A percentile compares a stretch with the other conserved stretches of the same genome.
Evolutionary conservation across 2,329 filamentous ascomycete species (phyloP).

Genomic region (Cercospora zeina): DNA sequence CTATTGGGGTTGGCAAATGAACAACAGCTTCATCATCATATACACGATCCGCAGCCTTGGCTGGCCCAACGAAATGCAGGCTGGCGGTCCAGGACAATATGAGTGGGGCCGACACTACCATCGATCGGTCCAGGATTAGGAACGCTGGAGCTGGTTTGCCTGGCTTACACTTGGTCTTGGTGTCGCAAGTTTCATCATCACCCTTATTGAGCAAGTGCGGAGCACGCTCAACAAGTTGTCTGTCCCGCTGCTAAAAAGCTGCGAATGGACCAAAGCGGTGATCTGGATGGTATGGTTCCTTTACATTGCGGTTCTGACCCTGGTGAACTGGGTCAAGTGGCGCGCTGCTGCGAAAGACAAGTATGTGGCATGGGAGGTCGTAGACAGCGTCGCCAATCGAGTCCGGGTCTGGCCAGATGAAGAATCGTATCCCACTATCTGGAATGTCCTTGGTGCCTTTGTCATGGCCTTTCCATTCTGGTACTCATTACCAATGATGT

Average conservation of each 20-base stretch:
- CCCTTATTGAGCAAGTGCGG: conserved; percentile 8
- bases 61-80: conserved; percentile 9
- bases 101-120: conserved; percentile 10
- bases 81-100: conserved; percentile 10
- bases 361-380: conserved; percentile 1
- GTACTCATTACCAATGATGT: conserved; percentile 12
- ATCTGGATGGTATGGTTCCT: conserved; percentile 10
- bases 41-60: conserved; percentile 1
- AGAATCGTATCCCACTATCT: neutral
- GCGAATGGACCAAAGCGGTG: conserved; percentile 13
- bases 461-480: conserved; percentile 5
- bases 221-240: conserved; percentile 11
- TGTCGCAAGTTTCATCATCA: conserved; percentile 8
- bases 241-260: conserved; percentile 2
- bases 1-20: conserved; percentile 13
- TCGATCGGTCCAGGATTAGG: conserved; percentile 1
- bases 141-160: conserved; percentile 8
- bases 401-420: conserved; percentile 13
- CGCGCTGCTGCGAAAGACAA: neutral
- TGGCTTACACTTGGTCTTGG: conserved; percentile 8
- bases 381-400: neutral
- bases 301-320: conserved; percentile 1
- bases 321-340: neutral
- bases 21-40: conserved; percentile 3
- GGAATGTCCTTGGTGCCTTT: conserved; percentile 6